Evolutionary conservation across 306 rosid species (phyloP).

Genomic region (Sicyos baderoa): DNA sequence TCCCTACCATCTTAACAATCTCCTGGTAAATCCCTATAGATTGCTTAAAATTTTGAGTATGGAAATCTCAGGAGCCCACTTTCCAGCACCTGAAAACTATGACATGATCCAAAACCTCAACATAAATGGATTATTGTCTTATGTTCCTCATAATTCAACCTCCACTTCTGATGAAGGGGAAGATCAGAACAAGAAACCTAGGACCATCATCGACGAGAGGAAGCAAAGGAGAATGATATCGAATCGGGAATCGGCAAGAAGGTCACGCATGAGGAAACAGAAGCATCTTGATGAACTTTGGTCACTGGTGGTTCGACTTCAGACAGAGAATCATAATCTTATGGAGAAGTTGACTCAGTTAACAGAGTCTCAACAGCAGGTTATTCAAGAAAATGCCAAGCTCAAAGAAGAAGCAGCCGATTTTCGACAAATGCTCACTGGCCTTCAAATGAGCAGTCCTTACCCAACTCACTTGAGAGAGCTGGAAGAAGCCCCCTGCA

Average conservation of each 20-base stretch:
- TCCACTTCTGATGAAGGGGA: conserved; percentile 16
- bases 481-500: conserved; percentile 8
- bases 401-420: conserved; percentile 1
- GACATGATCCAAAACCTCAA: conserved; percentile 14
- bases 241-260: conserved; percentile 13
- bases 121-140: conserved; percentile 2
- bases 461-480: conserved; percentile 10
- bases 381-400: conserved; percentile 12
- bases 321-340: conserved; percentile 8
- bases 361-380: not conserved
- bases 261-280: conserved; percentile 19
- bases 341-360: conserved; percentile 16
- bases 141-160: not conserved
- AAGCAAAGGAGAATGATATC: conserved; percentile 15
- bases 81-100: not conserved
- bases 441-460: conserved; percentile 4
- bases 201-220: not conserved
- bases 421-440: conserved; percentile 3
- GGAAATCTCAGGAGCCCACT: conserved; percentile 14
- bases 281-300: conserved; percentile 19
- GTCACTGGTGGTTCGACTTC: conserved; percentile 10
- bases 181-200: not conserved
- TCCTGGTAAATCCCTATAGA: not conserved
- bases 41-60: conserved; percentile 13
- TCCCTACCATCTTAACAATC: conserved; percentile 3